phyloP scores from a whole-genome alignment of 306 rosid genomes.

The Quercus variabilis region DNA sequence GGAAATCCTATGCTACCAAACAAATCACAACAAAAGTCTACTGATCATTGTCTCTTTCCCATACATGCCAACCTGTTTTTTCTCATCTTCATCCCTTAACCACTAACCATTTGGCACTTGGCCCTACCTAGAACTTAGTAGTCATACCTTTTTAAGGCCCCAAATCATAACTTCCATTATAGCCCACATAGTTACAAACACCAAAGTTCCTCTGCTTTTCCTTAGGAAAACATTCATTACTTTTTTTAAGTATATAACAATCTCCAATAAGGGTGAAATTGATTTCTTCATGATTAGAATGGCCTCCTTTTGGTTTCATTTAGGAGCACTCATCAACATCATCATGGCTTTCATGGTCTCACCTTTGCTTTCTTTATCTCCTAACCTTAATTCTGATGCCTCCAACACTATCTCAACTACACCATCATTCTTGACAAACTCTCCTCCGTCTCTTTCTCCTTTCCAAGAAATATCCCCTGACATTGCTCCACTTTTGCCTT shows the following conservation, averaged over 20 bases:
- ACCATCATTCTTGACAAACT: constrained; percentile 33
- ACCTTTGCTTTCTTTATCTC: constrained; percentile 35
- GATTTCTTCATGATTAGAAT: constrained; percentile 51
- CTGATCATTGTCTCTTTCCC: constrained; percentile 47
- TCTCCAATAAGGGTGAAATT: constrained; percentile 18
- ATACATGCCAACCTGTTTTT: constrained; percentile 38
- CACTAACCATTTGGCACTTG: constrained; percentile 35
- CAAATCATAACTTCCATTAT: constrained; percentile 51
- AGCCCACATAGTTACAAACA: neutral
- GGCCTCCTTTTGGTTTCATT: constrained; percentile 53
- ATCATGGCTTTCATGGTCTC: constrained; percentile 48
- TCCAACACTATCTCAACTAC: constrained; percentile 38
- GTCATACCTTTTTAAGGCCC: constrained; percentile 28
- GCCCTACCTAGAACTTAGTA: constrained; percentile 36
- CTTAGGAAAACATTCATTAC: constrained; percentile 8
- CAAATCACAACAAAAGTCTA: constrained; percentile 31
- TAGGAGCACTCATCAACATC: constrained; percentile 17
- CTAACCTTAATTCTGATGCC: constrained; percentile 30
- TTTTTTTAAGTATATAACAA: constrained; percentile 10
- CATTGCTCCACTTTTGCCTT: constrained; percentile 82
- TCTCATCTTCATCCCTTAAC: constrained; percentile 32
- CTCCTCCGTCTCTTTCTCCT: constrained; percentile 36
- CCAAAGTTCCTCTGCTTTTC: constrained; percentile 18
- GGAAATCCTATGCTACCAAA: constrained; percentile 31
- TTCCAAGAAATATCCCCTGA: constrained; percentile 67